A percentile compares a stretch with the other conserved stretches of the same genome.
Evolutionary conservation across 768 basidiomycete species (phyloP).

Genomic region (Tricholomella constricta): DNA sequence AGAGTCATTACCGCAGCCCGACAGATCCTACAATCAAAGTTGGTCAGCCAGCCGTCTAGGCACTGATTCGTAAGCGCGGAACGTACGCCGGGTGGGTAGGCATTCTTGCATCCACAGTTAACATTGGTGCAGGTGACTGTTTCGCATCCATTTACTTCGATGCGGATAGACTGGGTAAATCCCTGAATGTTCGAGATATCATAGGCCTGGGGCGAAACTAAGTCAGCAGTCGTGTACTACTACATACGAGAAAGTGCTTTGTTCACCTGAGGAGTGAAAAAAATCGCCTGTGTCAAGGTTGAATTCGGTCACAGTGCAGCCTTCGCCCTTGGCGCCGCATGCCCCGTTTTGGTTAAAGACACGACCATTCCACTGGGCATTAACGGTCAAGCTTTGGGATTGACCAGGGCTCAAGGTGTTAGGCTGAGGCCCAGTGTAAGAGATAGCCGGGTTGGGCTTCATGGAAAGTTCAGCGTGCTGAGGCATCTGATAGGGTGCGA

Average conservation of each 20-base stretch:
- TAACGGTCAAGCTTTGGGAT: slow-evolving; percentile 31
- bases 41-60: not conserved
- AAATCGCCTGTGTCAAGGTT: slow-evolving; percentile 43
- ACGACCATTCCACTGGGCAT: slow-evolving; percentile 42
- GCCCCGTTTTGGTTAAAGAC: slow-evolving; percentile 39
- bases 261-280: slow-evolving; percentile 33
- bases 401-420: slow-evolving; percentile 25
- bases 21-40: slow-evolving; percentile 28
- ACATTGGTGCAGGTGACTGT: slow-evolving; percentile 41
- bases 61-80: not conserved
- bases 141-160: slow-evolving; percentile 38
- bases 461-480: not conserved
- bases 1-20: slow-evolving; percentile 39
- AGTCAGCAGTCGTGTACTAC: not conserved
- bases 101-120: slow-evolving; percentile 35
- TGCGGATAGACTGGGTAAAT: slow-evolving; percentile 39
- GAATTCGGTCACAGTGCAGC: slow-evolving; percentile 40
- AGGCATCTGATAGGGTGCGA: not conserved
- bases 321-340: slow-evolving; percentile 40
- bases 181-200: slow-evolving; percentile 48
- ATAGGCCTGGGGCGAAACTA: slow-evolving; percentile 36
- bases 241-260: slow-evolving; percentile 7
- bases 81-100: slow-evolving; percentile 36
- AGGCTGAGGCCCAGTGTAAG: slow-evolving; percentile 38
- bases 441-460: slow-evolving; percentile 34